Conservation (phyloP, 768 basidiomycete species). For the Lentinula edodes region DNA sequence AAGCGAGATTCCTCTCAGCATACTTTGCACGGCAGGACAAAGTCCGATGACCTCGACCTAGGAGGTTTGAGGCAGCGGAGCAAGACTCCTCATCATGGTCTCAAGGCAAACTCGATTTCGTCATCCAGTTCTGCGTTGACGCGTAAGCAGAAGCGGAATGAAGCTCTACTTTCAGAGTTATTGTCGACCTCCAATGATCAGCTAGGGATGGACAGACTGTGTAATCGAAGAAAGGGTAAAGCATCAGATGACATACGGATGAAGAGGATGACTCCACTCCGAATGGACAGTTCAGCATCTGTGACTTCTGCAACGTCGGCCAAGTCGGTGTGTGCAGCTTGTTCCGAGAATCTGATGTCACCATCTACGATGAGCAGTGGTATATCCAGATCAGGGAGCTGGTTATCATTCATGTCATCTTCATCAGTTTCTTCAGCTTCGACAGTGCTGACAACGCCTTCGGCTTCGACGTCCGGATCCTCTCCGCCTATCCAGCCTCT, state of each 20-base stretch:
- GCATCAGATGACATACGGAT: background rate
- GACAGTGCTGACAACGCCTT: slow-evolving; percentile 7
- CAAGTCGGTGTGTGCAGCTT: background rate
- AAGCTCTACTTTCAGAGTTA: background rate
- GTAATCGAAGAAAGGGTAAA: background rate
- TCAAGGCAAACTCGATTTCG: background rate
- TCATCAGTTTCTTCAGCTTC: slow-evolving; percentile 12
- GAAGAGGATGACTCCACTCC: background rate
- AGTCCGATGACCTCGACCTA: background rate
- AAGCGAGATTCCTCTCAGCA: background rate
- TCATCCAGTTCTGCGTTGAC: background rate
- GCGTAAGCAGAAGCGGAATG: background rate
- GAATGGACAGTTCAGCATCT: background rate
- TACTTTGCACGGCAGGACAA: background rate
- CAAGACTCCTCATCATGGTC: background rate
- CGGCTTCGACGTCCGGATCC: background rate
- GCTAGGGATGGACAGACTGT: background rate
- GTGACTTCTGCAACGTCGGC: background rate
- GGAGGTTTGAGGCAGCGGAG: background rate
- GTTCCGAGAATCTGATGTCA: background rate
- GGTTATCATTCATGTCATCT: slow-evolving; percentile 7
- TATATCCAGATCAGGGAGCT: background rate
- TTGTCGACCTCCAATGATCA: background rate
- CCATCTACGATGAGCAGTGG: background rate
- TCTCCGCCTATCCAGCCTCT: background rate